These are phyloP conservation scores for Neonectria magnoliae DNA, from an alignment of 2,329 filamentous ascomycete genomes.

Conservation along the genomic window DNA sequence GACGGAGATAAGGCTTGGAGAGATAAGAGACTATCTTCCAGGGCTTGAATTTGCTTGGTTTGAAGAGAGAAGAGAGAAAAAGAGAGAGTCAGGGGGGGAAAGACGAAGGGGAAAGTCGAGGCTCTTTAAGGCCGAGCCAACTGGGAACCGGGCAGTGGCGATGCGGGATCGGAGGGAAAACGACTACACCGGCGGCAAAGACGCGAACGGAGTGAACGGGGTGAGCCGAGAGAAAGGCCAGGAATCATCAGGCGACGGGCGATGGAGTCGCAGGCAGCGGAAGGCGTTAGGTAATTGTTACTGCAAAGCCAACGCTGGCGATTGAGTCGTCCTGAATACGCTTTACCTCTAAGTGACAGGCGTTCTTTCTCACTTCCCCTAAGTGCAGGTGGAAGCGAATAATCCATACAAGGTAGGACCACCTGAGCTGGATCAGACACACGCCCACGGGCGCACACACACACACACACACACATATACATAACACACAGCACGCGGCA, in stretches of 20 bases:
- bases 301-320: conserved; percentile 29
- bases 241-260: conserved; percentile 23
- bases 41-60: conserved; percentile 9
- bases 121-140: conserved; percentile 36
- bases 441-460: background rate
- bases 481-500: background rate
- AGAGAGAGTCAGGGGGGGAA: background rate
- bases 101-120: conserved; percentile 20
- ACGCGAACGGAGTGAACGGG: conserved; percentile 10
- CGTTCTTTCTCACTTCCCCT: conserved; percentile 56
- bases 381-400: conserved; percentile 64
- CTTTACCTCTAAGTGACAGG: conserved; percentile 25
- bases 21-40: conserved; percentile 15
- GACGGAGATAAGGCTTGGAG: conserved; percentile 9
- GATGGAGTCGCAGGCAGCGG: conserved; percentile 22
- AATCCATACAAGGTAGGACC: conserved; percentile 17
- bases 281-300: conserved; percentile 43
- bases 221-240: conserved; percentile 9
- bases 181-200: conserved; percentile 7
- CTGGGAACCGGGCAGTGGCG: background rate
- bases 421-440: conserved; percentile 19
- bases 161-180: conserved; percentile 15
- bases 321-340: conserved; percentile 23
- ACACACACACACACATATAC: conserved; percentile 12
- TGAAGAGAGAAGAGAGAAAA: conserved; percentile 12